Conservation (phyloP, 192 early-diverging fungal genomes). For the Coemansia biformis region DNA sequence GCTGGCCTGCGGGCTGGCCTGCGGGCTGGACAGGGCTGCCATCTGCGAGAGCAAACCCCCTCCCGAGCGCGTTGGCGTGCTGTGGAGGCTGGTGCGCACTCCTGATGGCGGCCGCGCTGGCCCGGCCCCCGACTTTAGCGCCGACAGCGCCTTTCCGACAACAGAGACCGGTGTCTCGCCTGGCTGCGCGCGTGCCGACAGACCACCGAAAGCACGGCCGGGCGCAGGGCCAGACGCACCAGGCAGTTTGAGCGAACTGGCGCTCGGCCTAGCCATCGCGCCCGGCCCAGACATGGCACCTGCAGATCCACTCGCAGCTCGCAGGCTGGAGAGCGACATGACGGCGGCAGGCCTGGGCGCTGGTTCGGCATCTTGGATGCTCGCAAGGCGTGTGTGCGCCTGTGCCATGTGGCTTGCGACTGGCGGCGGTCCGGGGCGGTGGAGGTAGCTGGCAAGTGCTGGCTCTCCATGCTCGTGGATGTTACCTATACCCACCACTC, state of each 20-base stretch:
- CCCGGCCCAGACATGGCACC: not conserved
- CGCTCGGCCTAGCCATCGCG: too few relatives aligned
- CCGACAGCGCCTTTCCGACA: constrained; percentile 40
- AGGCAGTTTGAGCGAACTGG: constrained; percentile 18
- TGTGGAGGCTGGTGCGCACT: too few relatives aligned
- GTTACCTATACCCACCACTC: too few relatives aligned
- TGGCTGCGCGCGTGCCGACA: not conserved
- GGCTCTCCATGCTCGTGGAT: not conserved
- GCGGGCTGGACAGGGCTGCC: constrained; percentile 1
- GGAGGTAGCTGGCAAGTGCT: too few relatives aligned
- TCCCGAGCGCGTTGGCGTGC: not conserved
- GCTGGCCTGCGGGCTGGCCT: not conserved
- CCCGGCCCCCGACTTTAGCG: constrained; percentile 14
- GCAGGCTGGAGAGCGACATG: constrained; percentile 5
- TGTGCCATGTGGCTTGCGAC: too few relatives aligned
- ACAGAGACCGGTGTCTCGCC: constrained; percentile 4
- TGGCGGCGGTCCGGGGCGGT: too few relatives aligned
- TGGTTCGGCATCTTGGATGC: too few relatives aligned
- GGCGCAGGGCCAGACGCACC: constrained; percentile 4
- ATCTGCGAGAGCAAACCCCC: constrained; percentile 19
- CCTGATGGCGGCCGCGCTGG: not conserved
- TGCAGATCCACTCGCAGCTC: too few relatives aligned
- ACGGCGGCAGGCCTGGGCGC: too few relatives aligned
- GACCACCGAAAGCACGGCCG: not conserved
- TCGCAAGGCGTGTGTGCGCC: too few relatives aligned